Percentiles rank a stretch among this genome's conserved stretches.
These are phyloP conservation scores for Phragmites australis DNA, from an alignment of 176 grass and related monocot genomes.

Conservation along the genomic window DNA sequence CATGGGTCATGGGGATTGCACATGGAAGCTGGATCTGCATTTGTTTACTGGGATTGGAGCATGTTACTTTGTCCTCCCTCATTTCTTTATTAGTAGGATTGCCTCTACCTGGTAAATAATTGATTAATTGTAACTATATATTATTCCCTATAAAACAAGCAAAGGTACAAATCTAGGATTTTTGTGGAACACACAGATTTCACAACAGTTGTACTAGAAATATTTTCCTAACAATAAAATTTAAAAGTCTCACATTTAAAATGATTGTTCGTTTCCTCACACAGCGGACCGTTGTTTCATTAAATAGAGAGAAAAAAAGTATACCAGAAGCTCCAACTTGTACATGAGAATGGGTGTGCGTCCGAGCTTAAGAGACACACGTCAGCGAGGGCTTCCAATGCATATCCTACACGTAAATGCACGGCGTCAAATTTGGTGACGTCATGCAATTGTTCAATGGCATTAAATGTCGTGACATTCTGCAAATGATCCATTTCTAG, in stretches of 20 bases:
- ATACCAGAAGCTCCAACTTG: no score
- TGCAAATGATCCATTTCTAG: no score
- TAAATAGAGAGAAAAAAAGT: background rate
- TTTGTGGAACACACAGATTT: background rate
- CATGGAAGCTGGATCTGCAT: constrained; percentile 24
- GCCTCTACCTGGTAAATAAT: background rate
- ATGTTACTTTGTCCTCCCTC: constrained; percentile 20
- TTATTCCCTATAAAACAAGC: background rate
- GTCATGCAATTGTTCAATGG: no score
- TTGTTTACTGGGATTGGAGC: constrained; percentile 15
- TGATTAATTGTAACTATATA: background rate
- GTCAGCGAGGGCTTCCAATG: no score
- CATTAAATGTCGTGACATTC: no score
- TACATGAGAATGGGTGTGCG: no score
- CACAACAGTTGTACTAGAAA: background rate
- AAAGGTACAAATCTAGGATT: background rate
- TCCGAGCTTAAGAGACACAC: no score
- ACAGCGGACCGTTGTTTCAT: background rate
- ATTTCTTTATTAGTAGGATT: background rate
- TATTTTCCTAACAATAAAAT: no score
- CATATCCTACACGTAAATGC: no score
- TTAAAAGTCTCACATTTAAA: background rate
- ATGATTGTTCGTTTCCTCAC: background rate
- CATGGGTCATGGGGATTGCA: constrained; percentile 16
- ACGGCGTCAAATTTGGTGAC: no score